Evolutionary conservation across 1,284 basidiomycete genomes (phyloP), one percentile per base, ranked within the genome.

Genomic region (Kwoniella shivajii): DNA sequence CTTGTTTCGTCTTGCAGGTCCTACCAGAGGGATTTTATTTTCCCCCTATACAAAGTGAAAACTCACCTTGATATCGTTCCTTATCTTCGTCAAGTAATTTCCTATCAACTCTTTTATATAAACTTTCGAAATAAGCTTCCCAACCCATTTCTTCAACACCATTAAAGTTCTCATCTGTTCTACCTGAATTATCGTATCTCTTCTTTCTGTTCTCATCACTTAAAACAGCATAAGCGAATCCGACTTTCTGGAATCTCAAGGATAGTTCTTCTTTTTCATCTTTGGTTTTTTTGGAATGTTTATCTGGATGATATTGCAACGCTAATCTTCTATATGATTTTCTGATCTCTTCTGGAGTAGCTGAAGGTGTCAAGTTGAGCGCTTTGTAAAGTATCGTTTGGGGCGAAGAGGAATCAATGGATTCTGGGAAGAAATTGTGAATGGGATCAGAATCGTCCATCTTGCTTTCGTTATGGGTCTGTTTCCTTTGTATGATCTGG

Each of bases 61-160:
- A 72, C 79, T 46, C 65, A 89, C 93, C 90, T 82, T 96, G 92
- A 77, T 97, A 97, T 70, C 86, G 85, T 64, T 85, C 85, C 83
- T 90, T 93, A 83, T 93, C 85, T 69, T 95, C 89, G 66, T 95
- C 91, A 42, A 97, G 81, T 69, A 86, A 88, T 60, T 85, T 86
- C 64, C 86, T 85, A 54, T 90, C 94, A 18, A 95, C 89, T 43
- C 85, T 82, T 65, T 94, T 88, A 64, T 92, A 96, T 66, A 96
- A 78, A 55, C 88, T 87, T 71, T 88, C 86, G 69, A 96, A 97
- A 78, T 97, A 97, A 16, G 88, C 84, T 65, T 92, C 90, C 93
- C 93, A 97, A 4, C 91, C 45, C 57, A 85, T 88, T 64, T 90
- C 90, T 5, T 84, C 89, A n/a, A 83, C 83, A 46, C 86, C 87